Conservation (phyloP, 192 early-diverging fungal genomes). For the Jimgerdemannia lactiflua region DNA sequence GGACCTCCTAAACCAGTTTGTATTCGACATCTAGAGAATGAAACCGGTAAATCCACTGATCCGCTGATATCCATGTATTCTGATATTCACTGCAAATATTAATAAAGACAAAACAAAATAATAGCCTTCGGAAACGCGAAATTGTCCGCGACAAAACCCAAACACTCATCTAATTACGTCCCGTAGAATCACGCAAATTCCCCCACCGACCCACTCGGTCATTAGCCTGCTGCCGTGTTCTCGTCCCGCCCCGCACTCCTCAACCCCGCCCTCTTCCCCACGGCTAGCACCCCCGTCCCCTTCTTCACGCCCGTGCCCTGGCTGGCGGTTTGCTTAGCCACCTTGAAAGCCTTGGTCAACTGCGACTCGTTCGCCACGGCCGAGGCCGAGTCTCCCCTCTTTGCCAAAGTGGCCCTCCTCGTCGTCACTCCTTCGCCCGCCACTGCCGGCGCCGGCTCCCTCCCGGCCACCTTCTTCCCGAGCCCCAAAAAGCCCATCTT, state of each 20-base stretch:
- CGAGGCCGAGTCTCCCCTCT: too few species aligned
- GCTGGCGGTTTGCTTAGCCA: not conserved
- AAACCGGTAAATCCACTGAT: too few species aligned
- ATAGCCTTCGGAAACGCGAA: not conserved
- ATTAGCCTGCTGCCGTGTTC: not conserved
- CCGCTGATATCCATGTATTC: too few species aligned
- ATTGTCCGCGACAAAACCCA: not conserved
- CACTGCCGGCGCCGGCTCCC: not conserved
- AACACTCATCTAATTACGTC: not conserved
- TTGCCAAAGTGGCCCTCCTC: too few species aligned
- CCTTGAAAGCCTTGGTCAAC: not conserved
- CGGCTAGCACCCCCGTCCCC: not conserved
- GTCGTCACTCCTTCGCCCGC: too few species aligned
- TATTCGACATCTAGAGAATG: too few species aligned
- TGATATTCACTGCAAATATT: not conserved
- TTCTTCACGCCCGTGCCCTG: not conserved
- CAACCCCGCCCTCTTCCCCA: not conserved
- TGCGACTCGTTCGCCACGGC: not conserved
- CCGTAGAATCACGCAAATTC: not conserved
- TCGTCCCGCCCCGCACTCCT: not conserved
- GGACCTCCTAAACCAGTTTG: too few species aligned
- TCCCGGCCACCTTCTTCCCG: not conserved
- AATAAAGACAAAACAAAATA: constrained; percentile 4
- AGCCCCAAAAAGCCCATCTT: not conserved
- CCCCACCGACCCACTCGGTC: not conserved